phyloP scores from a whole-genome alignment of 2,329 filamentous ascomycete genomes.

The Phaeosphaeria sp. region DNA sequence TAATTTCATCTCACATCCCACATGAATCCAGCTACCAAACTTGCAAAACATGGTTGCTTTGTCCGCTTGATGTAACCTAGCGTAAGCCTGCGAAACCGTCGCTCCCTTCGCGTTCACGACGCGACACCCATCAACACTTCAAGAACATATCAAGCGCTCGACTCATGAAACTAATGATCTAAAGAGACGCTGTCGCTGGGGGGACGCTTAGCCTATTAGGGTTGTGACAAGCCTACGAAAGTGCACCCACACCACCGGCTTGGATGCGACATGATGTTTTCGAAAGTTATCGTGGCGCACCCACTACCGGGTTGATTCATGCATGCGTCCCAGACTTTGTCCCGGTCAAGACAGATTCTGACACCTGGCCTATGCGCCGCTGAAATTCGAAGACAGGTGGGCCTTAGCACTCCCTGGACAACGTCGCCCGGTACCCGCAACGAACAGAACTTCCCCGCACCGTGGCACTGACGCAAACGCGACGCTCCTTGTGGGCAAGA shows the following conservation, averaged over 20 bases:
- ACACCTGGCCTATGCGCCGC: conserved; percentile 1
- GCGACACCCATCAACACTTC: not conserved
- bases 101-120: not conserved
- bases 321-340: not conserved
- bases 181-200: not conserved
- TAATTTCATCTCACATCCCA: too few species aligned
- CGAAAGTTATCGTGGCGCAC: not conserved
- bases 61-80: not conserved
- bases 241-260: not conserved
- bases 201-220: too few species aligned
- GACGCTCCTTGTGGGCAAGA: not conserved
- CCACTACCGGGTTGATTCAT: conserved; percentile 3
- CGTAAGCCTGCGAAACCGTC: not conserved
- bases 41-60: not conserved
- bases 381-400: not conserved
- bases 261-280: not conserved
- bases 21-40: too few species aligned
- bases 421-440: not conserved
- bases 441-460: not conserved
- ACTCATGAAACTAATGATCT: not conserved
- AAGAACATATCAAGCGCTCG: not conserved
- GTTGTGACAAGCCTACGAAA: not conserved
- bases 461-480: conserved; percentile 22
- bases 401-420: conserved; percentile 14
- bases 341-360: not conserved